Evolutionary conservation across 2,329 filamentous ascomycete genomes (phyloP).

Genomic region (Colletotrichum sp.): DNA sequence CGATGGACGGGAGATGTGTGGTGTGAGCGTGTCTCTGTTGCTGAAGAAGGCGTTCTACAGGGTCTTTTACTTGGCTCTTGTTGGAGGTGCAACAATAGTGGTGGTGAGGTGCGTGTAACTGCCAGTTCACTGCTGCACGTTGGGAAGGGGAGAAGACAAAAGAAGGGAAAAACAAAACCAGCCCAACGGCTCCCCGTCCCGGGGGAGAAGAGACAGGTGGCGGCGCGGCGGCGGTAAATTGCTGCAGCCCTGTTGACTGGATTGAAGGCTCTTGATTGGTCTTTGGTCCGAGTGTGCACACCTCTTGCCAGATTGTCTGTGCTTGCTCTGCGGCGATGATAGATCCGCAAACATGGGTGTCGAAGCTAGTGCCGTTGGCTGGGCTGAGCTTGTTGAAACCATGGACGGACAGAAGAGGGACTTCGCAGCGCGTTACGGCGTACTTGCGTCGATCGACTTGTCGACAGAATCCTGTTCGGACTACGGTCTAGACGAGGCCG

Average conservation of each 20-base stretch:
- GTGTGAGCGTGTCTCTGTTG: neutral
- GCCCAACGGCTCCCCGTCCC: neutral
- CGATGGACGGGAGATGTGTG: neutral
- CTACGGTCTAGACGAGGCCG: neutral
- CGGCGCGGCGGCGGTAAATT: neutral
- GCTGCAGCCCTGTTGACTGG: slow-evolving; percentile 14
- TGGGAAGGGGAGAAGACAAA: neutral
- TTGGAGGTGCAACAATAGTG: neutral
- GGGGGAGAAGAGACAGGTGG: neutral
- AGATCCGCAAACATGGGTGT: neutral
- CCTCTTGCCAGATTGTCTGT: neutral
- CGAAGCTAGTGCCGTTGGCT: neutral
- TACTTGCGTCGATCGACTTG: neutral
- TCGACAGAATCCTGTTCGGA: neutral
- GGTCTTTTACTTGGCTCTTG: neutral
- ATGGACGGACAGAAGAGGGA: neutral
- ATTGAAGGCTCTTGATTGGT: neutral
- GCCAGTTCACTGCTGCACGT: neutral
- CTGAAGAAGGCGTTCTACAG: neutral
- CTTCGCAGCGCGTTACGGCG: neutral
- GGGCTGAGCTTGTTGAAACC: neutral
- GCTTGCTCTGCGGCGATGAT: neutral
- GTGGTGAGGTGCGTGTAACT: neutral
- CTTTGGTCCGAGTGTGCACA: neutral
- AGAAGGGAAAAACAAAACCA: neutral